Evolutionary conservation across 306 rosid genomes (phyloP).

Genomic region (Castanea crenata): DNA sequence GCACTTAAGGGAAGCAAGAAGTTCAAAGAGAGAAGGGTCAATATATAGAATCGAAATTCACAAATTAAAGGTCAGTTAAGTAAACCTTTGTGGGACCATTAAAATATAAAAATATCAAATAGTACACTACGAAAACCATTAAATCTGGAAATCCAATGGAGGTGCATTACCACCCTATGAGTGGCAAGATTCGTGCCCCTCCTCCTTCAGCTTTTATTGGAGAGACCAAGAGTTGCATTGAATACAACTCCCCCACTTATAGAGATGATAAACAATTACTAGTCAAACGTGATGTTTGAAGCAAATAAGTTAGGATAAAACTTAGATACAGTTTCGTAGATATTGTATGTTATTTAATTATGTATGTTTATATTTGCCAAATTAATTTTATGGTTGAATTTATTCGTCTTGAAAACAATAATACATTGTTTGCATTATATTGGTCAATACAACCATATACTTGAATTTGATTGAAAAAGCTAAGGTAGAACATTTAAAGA

Average conservation of each 20-base stretch:
- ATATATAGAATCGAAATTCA: constrained; percentile 21
- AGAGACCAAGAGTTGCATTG: neutral
- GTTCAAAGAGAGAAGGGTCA: constrained; percentile 13
- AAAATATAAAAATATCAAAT: neutral
- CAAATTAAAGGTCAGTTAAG: neutral
- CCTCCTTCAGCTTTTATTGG: neutral
- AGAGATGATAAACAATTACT: neutral
- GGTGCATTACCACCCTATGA: neutral
- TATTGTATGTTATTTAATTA: no score
- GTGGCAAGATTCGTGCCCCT: constrained; percentile 9
- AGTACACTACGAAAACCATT: neutral
- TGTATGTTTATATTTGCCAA: no score
- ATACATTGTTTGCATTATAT: no score
- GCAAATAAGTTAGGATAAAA: neutral
- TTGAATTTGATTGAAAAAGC: no score
- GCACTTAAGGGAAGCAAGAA: constrained; percentile 8
- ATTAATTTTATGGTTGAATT: no score
- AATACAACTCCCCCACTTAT: neutral
- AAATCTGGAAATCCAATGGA: neutral
- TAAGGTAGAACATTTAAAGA: no score
- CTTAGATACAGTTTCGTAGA: no score
- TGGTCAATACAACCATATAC: no score
- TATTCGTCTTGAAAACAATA: no score
- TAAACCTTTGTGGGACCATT: neutral
- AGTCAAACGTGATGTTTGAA: neutral